Conservation (phyloP, 805 yeast genomes). For the Candida awuae region DNA sequence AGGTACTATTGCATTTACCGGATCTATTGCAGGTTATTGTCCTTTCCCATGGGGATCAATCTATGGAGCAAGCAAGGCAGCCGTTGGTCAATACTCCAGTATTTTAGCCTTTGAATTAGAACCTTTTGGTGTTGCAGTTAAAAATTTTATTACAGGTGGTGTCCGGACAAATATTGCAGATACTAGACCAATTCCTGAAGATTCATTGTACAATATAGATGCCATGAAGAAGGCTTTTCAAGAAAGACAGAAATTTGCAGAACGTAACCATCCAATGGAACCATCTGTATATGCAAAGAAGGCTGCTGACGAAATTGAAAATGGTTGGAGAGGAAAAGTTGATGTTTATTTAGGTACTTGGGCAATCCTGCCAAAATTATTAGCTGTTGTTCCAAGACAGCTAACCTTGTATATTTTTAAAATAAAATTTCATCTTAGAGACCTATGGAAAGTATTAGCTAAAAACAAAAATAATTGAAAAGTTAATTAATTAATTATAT, state of each 20-base stretch:
- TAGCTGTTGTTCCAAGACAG: constrained; percentile 23
- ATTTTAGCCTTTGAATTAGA: constrained; percentile 57
- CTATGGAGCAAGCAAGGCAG: constrained; percentile 66
- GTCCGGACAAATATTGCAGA: constrained; percentile 67
- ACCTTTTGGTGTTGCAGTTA: constrained; percentile 64
- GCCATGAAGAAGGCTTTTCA: constrained; percentile 44
- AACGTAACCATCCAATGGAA: constrained; percentile 48
- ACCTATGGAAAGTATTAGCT: constrained; percentile 27
- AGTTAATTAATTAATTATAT: not conserved
- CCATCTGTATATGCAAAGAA: constrained; percentile 49
- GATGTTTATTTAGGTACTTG: constrained; percentile 51
- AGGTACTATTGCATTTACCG: constrained; percentile 68
- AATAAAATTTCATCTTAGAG: constrained; percentile 30
- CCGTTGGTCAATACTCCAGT: constrained; percentile 64
- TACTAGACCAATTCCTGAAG: constrained; percentile 47
- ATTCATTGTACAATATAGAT: constrained; percentile 44
- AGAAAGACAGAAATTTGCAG: constrained; percentile 52
- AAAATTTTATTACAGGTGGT: constrained; percentile 68
- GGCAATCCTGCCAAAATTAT: constrained; percentile 18
- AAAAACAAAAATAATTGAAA: constrained; percentile 9
- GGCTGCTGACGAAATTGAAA: constrained; percentile 44
- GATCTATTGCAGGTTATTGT: constrained; percentile 56
- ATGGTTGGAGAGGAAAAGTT: constrained; percentile 31
- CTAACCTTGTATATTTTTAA: constrained; percentile 21
- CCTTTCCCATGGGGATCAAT: constrained; percentile 67